Evolutionary conservation across 257 asterid genomes (phyloP).

Genomic region (Echium plantagineum): DNA sequence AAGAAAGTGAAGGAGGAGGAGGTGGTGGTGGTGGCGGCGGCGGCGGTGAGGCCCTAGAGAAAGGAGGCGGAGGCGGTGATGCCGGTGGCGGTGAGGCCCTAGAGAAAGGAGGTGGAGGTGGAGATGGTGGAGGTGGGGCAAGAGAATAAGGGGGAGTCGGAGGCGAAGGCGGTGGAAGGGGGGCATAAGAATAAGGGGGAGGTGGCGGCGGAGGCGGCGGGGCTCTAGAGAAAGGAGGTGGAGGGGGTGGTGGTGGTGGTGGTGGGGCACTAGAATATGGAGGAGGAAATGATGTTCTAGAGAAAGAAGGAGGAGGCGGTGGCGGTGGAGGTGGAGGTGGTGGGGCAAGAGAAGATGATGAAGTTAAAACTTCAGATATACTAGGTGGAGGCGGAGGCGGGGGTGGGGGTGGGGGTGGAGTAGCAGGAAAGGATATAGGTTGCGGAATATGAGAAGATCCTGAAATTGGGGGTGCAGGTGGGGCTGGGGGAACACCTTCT

Average conservation of each 20-base stretch:
- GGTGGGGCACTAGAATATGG: no score
- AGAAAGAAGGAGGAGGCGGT: no score
- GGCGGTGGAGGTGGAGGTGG: conserved; percentile 6
- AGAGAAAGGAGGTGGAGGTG: not conserved
- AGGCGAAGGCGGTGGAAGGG: conserved; percentile 35
- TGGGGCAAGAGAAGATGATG: no score
- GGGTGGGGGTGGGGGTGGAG: conserved; percentile 15
- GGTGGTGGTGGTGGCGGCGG: conserved; percentile 12
- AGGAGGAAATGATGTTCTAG: not conserved
- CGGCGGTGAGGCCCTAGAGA: conserved; percentile 14
- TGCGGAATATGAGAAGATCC: not conserved
- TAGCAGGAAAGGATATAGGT: conserved; percentile 6
- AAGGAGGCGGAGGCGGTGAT: conserved; percentile 19
- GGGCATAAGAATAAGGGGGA: conserved; percentile 13
- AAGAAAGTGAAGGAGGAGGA: conserved; percentile 10
- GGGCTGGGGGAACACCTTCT: not conserved
- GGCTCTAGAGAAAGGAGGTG: conserved; percentile 18
- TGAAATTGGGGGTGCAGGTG: not conserved
- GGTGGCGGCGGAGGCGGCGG: conserved; percentile 9
- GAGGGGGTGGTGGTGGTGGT: conserved; percentile 6
- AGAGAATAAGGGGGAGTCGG: no score
- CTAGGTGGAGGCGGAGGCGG: conserved; percentile 7
- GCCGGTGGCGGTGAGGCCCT: no score
- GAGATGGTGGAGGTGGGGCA: not conserved
- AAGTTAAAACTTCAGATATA: no score